Evolutionary conservation across 805 yeast genomes (phyloP).

Genomic region (Zygoascus flipseniorum): DNA sequence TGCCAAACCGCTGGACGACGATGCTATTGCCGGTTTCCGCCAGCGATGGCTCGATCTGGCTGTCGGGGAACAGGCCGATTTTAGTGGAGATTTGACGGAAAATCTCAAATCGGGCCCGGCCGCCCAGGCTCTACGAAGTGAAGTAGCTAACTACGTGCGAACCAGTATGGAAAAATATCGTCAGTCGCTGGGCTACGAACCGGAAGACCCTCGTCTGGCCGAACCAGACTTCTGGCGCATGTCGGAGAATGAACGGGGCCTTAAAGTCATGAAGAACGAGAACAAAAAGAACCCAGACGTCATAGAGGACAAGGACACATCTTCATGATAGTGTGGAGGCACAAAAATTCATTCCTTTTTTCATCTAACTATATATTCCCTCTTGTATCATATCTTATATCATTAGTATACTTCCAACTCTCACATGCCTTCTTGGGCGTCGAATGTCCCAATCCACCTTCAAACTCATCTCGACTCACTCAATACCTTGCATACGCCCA

Average conservation of each 20-base stretch:
- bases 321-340: background rate
- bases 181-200: constrained; percentile 24
- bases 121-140: constrained; percentile 59
- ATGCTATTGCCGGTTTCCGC: constrained; percentile 51
- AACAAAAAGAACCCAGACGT: background rate
- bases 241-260: background rate
- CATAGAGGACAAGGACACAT: background rate
- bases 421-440: too few relatives aligned
- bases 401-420: too few relatives aligned
- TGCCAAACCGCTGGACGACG: constrained; percentile 63
- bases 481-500: background rate
- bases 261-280: constrained; percentile 2
- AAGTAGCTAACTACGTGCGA: constrained; percentile 62
- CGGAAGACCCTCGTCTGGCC: constrained; percentile 55
- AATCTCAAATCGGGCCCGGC: constrained; percentile 55
- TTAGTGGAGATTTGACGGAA: constrained; percentile 44
- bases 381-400: too few relatives aligned
- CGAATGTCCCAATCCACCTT: background rate
- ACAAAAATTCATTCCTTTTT: background rate
- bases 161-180: constrained; percentile 37
- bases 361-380: too few relatives aligned
- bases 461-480: background rate
- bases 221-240: constrained; percentile 62
- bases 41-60: constrained; percentile 61
- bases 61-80: constrained; percentile 41